Evolutionary conservation across 1,284 basidiomycete genomes (phyloP).

Genomic region (Amylostereum areolatum): DNA sequence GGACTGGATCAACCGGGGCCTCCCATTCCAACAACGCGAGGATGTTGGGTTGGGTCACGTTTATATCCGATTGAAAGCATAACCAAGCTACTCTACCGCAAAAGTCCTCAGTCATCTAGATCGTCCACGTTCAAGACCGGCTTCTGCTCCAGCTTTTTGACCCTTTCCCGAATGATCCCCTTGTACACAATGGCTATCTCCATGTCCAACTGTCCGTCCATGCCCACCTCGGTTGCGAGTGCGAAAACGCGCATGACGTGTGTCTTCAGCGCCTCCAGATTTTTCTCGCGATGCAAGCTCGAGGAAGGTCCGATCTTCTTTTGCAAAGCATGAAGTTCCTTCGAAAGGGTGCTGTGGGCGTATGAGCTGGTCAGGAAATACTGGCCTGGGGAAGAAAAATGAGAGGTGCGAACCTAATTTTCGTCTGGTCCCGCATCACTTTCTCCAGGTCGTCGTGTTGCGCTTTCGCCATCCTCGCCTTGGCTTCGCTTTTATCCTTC

Average conservation of each 20-base stretch:
- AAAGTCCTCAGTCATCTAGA: too few relatives aligned
- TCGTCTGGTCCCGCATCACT: constrained; percentile 23
- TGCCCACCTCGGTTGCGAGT: neutral
- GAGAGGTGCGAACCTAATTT: constrained; percentile 14
- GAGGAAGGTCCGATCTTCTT: neutral
- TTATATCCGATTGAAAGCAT: too few relatives aligned
- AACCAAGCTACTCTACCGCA: too few relatives aligned
- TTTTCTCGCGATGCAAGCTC: neutral
- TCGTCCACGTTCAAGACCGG: too few relatives aligned
- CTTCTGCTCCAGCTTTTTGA: too few relatives aligned
- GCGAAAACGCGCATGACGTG: neutral
- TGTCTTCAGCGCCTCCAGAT: neutral
- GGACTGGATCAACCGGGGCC: too few relatives aligned
- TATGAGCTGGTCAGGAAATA: neutral
- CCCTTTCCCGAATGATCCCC: too few relatives aligned
- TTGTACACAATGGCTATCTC: too few relatives aligned
- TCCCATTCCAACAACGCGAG: too few relatives aligned
- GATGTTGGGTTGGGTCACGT: too few relatives aligned
- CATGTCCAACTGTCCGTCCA: too few relatives aligned
- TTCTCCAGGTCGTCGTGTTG: constrained; percentile 28
- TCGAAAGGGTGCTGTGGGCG: neutral
- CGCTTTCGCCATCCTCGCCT: constrained; percentile 23
- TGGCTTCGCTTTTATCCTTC: constrained; percentile 28
- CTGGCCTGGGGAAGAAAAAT: neutral
- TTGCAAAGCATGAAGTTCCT: neutral